These are phyloP conservation scores for Primulina huaijiensis DNA, from an alignment of 257 asterid genomes.

Conservation along the genomic window DNA sequence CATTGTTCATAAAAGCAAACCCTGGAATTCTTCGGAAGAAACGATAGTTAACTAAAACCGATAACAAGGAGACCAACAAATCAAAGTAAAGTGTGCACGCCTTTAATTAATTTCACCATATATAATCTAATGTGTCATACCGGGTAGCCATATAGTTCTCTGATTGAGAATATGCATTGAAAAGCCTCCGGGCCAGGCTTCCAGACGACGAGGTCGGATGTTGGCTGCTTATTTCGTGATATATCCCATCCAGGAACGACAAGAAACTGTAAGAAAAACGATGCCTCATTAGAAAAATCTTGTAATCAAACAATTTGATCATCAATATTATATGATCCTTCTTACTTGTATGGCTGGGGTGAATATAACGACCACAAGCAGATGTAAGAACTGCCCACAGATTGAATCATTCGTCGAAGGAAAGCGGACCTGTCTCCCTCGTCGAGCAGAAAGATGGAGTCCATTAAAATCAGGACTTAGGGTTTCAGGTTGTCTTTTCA, in stretches of 20 bases:
- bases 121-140: conserved; percentile 21
- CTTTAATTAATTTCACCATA: too few relatives aligned
- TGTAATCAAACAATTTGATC: not conserved
- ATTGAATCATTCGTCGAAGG: conserved; percentile 47
- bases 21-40: not conserved
- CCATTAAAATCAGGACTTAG: conserved; percentile 31
- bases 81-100: too few relatives aligned
- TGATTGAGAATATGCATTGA: conserved; percentile 44
- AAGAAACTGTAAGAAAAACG: conserved; percentile 39
- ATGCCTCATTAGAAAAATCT: too few relatives aligned
- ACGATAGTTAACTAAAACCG: not conserved
- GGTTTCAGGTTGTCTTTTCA: not conserved
- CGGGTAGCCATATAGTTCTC: conserved; percentile 29
- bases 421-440: conserved; percentile 51
- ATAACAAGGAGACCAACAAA: too few relatives aligned
- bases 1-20: not conserved
- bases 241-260: conserved; percentile 45
- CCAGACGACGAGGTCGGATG: conserved; percentile 43
- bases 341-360: conserved; percentile 56
- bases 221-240: conserved; percentile 29
- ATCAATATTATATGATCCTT: not conserved
- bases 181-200: conserved; percentile 43
- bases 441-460: conserved; percentile 50
- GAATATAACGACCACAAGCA: conserved; percentile 60
- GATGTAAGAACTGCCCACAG: conserved; percentile 50